A percentile compares a stretch with the other conserved stretches of the same genome.
Conservation (phyloP, 306 rosid species). For the Inga laurina region DNA sequence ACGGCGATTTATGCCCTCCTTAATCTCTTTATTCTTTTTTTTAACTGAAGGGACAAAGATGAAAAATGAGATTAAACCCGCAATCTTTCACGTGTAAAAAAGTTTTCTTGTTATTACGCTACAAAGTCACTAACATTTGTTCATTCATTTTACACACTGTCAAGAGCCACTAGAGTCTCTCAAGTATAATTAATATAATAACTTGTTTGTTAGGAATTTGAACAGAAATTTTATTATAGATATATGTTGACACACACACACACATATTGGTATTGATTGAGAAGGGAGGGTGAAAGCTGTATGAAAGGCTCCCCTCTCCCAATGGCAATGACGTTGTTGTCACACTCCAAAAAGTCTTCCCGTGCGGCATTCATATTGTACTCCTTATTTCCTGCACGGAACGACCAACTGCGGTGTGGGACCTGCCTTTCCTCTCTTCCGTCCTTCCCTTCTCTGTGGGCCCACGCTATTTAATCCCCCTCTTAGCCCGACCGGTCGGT, state of each 20-base stretch:
- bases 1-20: not conserved
- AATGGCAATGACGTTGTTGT: slow-evolving; percentile 27
- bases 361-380: slow-evolving; percentile 60
- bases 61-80: too few relatives aligned
- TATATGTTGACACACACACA: not conserved
- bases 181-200: too few relatives aligned
- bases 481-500: not conserved
- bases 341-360: slow-evolving; percentile 28
- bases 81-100: too few relatives aligned
- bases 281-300: not conserved
- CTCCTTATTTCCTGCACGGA: not conserved
- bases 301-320: not conserved
- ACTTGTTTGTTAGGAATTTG: too few relatives aligned
- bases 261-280: not conserved
- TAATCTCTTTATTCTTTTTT: too few relatives aligned
- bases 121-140: too few relatives aligned
- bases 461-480: not conserved
- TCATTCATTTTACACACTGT: not conserved
- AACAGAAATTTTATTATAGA: not conserved
- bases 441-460: not conserved
- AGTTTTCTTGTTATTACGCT: too few relatives aligned
- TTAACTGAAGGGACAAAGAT: too few relatives aligned
- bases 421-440: not conserved
- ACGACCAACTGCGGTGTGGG: not conserved
- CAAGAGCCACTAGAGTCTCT: too few relatives aligned